Evolutionary conservation across 192 early-diverging fungal species (phyloP), one percentile per base, ranked within the genome.

Genomic region (Rhizoclosmatium sp.): DNA sequence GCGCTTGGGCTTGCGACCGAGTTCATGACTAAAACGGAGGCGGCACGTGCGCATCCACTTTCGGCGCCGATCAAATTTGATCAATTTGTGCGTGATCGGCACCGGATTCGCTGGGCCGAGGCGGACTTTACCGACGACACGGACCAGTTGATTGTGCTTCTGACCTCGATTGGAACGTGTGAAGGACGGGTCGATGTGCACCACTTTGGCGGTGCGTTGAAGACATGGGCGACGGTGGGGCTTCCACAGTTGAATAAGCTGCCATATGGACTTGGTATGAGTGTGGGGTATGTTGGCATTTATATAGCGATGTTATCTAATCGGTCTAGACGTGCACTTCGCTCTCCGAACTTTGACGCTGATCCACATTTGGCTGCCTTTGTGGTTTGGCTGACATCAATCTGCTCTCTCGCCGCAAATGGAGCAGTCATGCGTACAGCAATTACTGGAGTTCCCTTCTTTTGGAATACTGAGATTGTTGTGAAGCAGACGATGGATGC

Each of bases 1-100:
- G 88, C 88, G 9, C 77, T 91, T 47, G 91, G 92, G 16, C 72
- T 93, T 19, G 84, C 92, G 0, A 89, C 91, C n/a, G 92, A 93
- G 69, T 90, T 90, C 69, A 80, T 92, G 79, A 75, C 85, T 48
- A 86, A 85, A 68, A 41, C 54, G 47, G 51, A 83, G 47, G 86
- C 88, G 2, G 71, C 31, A 19, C 41, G 69, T 59, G 58, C 82
- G 5, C 92, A 93, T 81, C 88, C 87, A 31, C 78, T 81, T 40
- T 89, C 89, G 0, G 21, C 7, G 5, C 89, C 89, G n/a, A 90
- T 92, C 75, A 67, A 70, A 47, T 92, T 92, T 81, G 4, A 12
- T 19, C 3, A 71, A 3, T 78, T 89, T 42, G 69, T 79, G 44
- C 39, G 71, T 10, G 89, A 89, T 61, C 2, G 0, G 3, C 89